These are phyloP conservation scores for Spathaspora sp. DNA, from an alignment of 805 yeast genomes.

Conservation along the genomic window DNA sequence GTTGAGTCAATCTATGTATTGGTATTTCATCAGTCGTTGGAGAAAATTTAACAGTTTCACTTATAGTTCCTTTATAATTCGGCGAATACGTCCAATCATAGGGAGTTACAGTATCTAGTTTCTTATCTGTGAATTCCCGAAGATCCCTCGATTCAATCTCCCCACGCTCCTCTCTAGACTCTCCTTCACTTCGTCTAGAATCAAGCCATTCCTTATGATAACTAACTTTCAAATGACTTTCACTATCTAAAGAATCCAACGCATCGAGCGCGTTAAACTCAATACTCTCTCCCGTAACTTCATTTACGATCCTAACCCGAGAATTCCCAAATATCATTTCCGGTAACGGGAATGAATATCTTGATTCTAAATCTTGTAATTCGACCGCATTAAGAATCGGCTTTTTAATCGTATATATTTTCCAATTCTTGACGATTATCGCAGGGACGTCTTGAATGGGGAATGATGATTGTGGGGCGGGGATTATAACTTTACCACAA, in stretches of 20 bases:
- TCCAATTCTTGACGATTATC: slow-evolving; percentile 73
- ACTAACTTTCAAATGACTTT: slow-evolving; percentile 55
- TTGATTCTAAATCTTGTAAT: slow-evolving; percentile 56
- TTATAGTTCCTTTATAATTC: slow-evolving; percentile 61
- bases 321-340: slow-evolving; percentile 97
- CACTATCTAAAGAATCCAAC: slow-evolving; percentile 32
- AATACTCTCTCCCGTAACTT: slow-evolving; percentile 40
- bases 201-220: slow-evolving; percentile 81
- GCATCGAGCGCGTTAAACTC: slow-evolving; percentile 80
- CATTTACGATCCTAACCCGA: slow-evolving; percentile 48
- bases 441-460: slow-evolving; percentile 68
- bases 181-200: slow-evolving; percentile 27
- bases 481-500: slow-evolving; percentile 75
- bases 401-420: slow-evolving; percentile 62
- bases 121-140: slow-evolving; percentile 35
- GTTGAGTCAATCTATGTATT: slow-evolving; percentile 58
- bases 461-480: slow-evolving; percentile 63
- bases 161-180: slow-evolving; percentile 18
- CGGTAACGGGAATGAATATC: slow-evolving; percentile 79
- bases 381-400: slow-evolving; percentile 77
- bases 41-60: slow-evolving; percentile 14
- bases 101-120: slow-evolving; percentile 64
- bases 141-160: slow-evolving; percentile 22
- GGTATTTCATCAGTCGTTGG: slow-evolving; percentile 50
- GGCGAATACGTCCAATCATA: slow-evolving; percentile 97